Percentiles rank a stretch among this genome's conserved stretches.
Evolutionary conservation across 805 yeast genomes (phyloP).

Genomic region (Candida jianshihensis): DNA sequence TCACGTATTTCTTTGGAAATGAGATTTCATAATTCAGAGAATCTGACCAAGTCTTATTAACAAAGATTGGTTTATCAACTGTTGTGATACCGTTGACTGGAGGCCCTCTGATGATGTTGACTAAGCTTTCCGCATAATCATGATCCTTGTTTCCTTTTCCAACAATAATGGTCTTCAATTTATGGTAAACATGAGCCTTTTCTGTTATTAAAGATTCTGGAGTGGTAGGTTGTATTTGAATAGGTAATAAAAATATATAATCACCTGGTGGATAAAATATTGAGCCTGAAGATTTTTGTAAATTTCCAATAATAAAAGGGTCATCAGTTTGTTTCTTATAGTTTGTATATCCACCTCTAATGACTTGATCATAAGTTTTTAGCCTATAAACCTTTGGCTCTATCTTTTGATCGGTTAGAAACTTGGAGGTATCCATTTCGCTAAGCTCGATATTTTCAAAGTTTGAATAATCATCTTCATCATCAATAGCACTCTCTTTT

Average conservation of each 20-base stretch:
- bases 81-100: conserved; percentile 32
- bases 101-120: conserved; percentile 33
- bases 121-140: conserved; percentile 26
- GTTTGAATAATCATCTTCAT: conserved; percentile 10
- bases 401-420: conserved; percentile 12
- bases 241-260: conserved; percentile 61
- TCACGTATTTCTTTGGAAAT: conserved; percentile 61
- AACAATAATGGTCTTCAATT: conserved; percentile 27
- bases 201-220: conserved; percentile 56
- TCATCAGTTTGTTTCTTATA: conserved; percentile 6
- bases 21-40: conserved; percentile 64
- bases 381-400: conserved; percentile 6
- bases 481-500: conserved; percentile 13
- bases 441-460: conserved; percentile 4
- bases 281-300: conserved; percentile 7
- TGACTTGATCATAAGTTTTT: conserved; percentile 11
- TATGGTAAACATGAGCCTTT: conserved; percentile 40
- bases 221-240: conserved; percentile 50
- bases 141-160: conserved; percentile 25
- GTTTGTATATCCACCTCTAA: conserved; percentile 11
- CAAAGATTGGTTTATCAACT: conserved; percentile 66
- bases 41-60: conserved; percentile 70
- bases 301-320: conserved; percentile 12
- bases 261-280: conserved; percentile 49
- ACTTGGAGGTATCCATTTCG: conserved; percentile 3